Evolutionary conservation across 768 basidiomycete species (phyloP), one percentile per base, ranked within the genome.

Genomic region (Russula virescens): DNA sequence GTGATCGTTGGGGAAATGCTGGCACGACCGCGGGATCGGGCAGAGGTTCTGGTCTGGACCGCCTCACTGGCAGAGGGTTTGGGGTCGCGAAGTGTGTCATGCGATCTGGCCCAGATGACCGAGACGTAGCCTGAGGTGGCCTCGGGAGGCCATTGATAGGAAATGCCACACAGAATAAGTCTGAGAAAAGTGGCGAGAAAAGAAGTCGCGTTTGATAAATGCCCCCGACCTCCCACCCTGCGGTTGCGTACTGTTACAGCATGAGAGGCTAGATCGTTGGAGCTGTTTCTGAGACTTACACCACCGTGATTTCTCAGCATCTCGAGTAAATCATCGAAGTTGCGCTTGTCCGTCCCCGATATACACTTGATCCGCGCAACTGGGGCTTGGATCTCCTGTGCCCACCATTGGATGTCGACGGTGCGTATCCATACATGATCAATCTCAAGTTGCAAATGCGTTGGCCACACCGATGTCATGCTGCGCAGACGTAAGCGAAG

Each of bases 401-500:
- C 38, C 65, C 65, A 63, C 31, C 40, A n/a, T 18, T 60, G 48
- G 8, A 66, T 18, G 6, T 60, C 62, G 23, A 42, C n/a, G 2
- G 21, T 58, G n/a, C 13, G 11, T 42, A 43, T 28, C n/a, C n/a
- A 25, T 2, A 26, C 16, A 7, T 31, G 26, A 42, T 28, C n/a
- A 0, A 58, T 6, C 14, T 50, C 38, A 16, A 51, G 38, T 11
- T 8, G 8, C 49, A 58, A 25, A 19, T 2, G 3, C 1, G 13
- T 8, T 21, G 58, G 58, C 48, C 48, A 58, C 7, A 5, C 18
- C 8, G 58, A 42, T 10, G 8, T 1, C 38, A n/a, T 31, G 10
- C 58, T 58, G 48, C 38, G 16, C 8, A 31, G 38, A 6, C 4
- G 48, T 58, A 26, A 58, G 19, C n/a, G 7, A 26, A n/a, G n/a